Evolutionary conservation across 805 yeast genomes (phyloP).

Genomic region (Candida boidinii): DNA sequence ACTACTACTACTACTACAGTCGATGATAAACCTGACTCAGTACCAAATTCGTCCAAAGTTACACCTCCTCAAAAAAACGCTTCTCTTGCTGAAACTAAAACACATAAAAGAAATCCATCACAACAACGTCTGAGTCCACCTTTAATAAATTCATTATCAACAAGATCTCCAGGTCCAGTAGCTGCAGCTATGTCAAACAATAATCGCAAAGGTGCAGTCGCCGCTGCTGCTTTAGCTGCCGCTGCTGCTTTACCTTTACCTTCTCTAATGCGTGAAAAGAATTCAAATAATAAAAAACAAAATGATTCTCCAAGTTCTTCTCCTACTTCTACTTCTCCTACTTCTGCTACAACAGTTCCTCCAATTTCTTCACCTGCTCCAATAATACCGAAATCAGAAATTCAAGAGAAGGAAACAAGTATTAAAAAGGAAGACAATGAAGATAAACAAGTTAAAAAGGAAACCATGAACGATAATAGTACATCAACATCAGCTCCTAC

Average conservation of each 20-base stretch:
- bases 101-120: too few relatives aligned
- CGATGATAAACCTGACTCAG: background rate
- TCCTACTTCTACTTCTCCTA: too few relatives aligned
- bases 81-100: background rate
- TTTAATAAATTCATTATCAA: constrained; percentile 12
- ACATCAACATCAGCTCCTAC: too few relatives aligned
- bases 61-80: constrained; percentile 4
- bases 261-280: constrained; percentile 12
- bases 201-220: constrained; percentile 48
- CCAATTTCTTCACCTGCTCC: constrained; percentile 7
- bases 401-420: constrained; percentile 17
- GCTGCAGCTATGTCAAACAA: constrained; percentile 26
- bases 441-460: background rate
- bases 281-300: constrained; percentile 7
- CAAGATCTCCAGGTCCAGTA: constrained; percentile 30
- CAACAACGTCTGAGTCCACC: constrained; percentile 14
- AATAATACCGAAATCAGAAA: background rate
- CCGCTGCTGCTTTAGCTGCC: constrained; percentile 78
- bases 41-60: constrained; percentile 1
- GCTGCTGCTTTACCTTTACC: constrained; percentile 76
- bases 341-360: too few relatives aligned
- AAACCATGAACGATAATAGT: background rate
- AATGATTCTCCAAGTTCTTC: too few relatives aligned
- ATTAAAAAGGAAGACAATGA: constrained; percentile 1
- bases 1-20: background rate